Conservation (phyloP, 2,329 filamentous ascomycete genomes). For the Pseudopithomyces maydicus region DNA sequence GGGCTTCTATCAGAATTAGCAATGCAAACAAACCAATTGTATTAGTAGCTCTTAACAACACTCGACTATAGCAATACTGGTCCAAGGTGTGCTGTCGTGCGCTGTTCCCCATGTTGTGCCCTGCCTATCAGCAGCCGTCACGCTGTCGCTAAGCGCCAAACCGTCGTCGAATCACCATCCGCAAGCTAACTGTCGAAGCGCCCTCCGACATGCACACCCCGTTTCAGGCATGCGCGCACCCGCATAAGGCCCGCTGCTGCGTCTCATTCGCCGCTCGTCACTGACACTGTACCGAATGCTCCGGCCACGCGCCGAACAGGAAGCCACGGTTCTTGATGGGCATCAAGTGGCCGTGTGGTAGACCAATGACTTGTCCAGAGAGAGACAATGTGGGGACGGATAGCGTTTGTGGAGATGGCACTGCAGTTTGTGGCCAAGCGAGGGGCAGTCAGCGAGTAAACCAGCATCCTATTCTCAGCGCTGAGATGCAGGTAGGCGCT, state of each 20-base stretch:
- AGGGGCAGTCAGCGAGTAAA: neutral
- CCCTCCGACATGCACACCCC: constrained; percentile 22
- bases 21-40: too few species aligned
- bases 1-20: too few species aligned
- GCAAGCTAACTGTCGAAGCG: constrained; percentile 30
- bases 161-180: constrained; percentile 28
- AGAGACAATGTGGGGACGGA: neutral
- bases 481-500: constrained; percentile 34
- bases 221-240: constrained; percentile 28
- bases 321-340: constrained; percentile 28
- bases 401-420: constrained; percentile 10
- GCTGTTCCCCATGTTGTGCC: neutral
- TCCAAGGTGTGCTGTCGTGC: neutral
- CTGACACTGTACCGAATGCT: constrained; percentile 3
- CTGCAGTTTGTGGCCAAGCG: neutral
- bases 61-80: neutral
- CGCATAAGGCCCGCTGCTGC: constrained; percentile 18
- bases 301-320: constrained; percentile 11
- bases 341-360: constrained; percentile 13
- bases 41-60: too few species aligned
- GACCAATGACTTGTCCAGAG: constrained; percentile 9
- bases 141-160: constrained; percentile 32
- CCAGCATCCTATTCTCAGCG: constrained; percentile 14
- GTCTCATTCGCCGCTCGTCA: constrained; percentile 19
- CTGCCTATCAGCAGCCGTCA: constrained; percentile 5